Conservation (phyloP, 2,329 filamentous ascomycete genomes). For the Ceratocystis variospora region DNA sequence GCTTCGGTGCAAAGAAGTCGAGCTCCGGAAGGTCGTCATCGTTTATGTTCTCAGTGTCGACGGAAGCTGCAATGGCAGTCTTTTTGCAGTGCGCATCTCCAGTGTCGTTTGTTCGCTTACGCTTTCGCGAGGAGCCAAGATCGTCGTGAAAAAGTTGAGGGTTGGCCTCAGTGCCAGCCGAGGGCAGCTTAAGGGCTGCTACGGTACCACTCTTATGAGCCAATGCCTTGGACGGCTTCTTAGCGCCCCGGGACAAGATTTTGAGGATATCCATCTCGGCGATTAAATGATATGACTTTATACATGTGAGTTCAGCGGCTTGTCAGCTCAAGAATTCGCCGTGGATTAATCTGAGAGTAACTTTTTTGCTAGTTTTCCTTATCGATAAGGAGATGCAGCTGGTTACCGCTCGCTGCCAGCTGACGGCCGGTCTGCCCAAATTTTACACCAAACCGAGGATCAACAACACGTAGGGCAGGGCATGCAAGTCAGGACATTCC, state of each 20-base stretch:
- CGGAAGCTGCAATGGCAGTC: background rate
- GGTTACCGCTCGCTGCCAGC: background rate
- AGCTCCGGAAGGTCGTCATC: constrained; percentile 33
- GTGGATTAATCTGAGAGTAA: background rate
- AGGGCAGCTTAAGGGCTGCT: constrained; percentile 40
- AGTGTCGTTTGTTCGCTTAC: constrained; percentile 35
- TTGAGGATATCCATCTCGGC: constrained; percentile 56
- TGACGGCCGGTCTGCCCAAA: background rate
- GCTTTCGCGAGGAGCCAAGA: constrained; percentile 27
- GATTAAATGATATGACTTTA: background rate
- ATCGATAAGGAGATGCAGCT: constrained; percentile 12
- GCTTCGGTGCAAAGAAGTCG: constrained; percentile 46
- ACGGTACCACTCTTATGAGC: constrained; percentile 24
- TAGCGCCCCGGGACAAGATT: constrained; percentile 56
- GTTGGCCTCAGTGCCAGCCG: constrained; percentile 48
- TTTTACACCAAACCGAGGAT: too few species aligned
- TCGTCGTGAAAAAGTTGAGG: constrained; percentile 57
- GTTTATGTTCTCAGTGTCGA: background rate
- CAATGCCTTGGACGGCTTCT: constrained; percentile 34
- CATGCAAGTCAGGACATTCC: too few species aligned
- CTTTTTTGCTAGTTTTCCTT: constrained; percentile 14
- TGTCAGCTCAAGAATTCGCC: background rate
- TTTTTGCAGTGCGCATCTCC: constrained; percentile 23
- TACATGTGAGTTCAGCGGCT: background rate
- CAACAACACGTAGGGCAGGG: too few species aligned